Conservation (phyloP, 2,329 filamentous ascomycete species). For the Incumbomyces delicatus region DNA sequence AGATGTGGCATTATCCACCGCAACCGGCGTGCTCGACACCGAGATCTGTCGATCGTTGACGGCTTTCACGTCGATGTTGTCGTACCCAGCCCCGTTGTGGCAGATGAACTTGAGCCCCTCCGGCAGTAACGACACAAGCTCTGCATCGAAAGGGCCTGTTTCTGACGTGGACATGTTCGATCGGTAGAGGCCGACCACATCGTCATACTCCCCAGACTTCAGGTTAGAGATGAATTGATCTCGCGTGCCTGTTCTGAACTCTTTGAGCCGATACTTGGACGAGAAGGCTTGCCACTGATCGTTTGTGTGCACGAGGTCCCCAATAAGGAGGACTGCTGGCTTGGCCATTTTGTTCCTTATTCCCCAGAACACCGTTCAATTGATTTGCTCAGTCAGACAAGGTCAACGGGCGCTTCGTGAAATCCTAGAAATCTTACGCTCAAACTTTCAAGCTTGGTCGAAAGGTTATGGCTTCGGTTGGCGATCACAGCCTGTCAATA, state of each 20-base stretch:
- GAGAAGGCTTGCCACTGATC: slow-evolving; percentile 35
- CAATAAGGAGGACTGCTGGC: slow-evolving; percentile 34
- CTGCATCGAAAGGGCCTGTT: slow-evolving; percentile 40
- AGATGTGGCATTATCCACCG: slow-evolving; percentile 38
- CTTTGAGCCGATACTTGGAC: slow-evolving; percentile 34
- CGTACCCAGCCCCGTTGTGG: slow-evolving; percentile 51
- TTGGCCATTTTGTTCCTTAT: slow-evolving; percentile 15
- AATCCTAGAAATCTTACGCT: no score
- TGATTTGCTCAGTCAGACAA: no score
- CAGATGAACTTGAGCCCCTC: slow-evolving; percentile 40
- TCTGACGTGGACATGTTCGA: slow-evolving; percentile 47
- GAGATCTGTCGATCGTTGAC: slow-evolving; percentile 38
- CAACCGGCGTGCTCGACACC: slow-evolving; percentile 37
- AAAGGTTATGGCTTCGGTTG: no score
- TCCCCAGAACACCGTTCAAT: neutral
- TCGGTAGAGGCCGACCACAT: slow-evolving; percentile 48
- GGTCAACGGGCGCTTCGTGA: no score
- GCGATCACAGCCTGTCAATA: neutral
- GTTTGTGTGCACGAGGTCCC: slow-evolving; percentile 32
- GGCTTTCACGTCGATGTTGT: slow-evolving; percentile 48
- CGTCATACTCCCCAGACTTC: slow-evolving; percentile 45
- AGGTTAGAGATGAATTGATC: slow-evolving; percentile 48
- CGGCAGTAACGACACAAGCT: slow-evolving; percentile 38
- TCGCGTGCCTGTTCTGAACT: slow-evolving; percentile 45
- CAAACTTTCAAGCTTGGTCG: no score